Base-by-base conservation (phyloP, 176 grass and related monocot genomes). In the Tillandsia leiboldiana region DNA sequence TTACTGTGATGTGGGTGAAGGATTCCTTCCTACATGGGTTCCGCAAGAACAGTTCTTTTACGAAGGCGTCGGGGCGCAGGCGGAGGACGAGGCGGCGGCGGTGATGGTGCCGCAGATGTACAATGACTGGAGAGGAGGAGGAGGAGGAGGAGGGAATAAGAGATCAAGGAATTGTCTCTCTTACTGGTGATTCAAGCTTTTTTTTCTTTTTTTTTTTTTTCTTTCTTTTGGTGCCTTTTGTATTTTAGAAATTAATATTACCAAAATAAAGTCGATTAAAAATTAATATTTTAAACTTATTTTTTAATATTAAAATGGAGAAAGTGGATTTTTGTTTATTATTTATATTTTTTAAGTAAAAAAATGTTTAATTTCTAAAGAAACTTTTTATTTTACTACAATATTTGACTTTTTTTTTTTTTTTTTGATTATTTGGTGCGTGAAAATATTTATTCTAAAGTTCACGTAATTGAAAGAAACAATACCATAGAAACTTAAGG, bases 71-170 rank as follows among this genome's bases (percentile, higher is more conserved):
- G n/a, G 74, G 63, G 51, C 48, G 22, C 49, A 58, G 26, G 50
- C 54, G 51, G 54, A 75, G 72, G 49, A 50, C 61, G 48, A 63
- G 71, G 68, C 67, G 48, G 33, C 71, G 24, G 90, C 78, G 74
- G 69, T 10, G 57, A 81, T 66, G 63, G 86, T 93, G 80, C 90
- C 86, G 49, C 90, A 89, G 81, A 76, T 82, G 73, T 64, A 84
- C 12, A 73, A 47, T 33, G 86, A 77, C 70, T 74, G 71, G 77
- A 63, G 69, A 50, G 33, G 33, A 42, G 33, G 5, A 42, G 33
- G 33, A 42, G 33, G 5, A 42, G 33, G 33, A 42, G 33, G 33
- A 42, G 63, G 63, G 69, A 76, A 73, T 80, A 81, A 84, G 56
- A 73, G 77, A 76, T 80, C 80, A 14, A 77, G 79, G 71, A 82